phyloP scores from a whole-genome alignment of 495 filamentous ascomycete species.

The Penicillium robsamsonii region DNA sequence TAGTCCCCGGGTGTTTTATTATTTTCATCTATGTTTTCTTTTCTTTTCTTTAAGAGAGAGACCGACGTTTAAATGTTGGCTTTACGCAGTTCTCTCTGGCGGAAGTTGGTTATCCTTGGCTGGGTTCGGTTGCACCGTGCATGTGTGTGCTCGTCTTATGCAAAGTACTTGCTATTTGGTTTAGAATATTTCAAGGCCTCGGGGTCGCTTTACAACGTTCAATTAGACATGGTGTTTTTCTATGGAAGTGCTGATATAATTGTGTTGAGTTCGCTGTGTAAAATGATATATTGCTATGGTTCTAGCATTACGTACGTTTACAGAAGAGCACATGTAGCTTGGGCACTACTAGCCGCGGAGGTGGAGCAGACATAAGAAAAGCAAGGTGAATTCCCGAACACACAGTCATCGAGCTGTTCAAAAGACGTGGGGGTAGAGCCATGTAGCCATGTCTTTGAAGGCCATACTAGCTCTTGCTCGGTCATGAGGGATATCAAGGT shows the following conservation, averaged over 20 bases:
- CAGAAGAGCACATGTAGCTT: not conserved
- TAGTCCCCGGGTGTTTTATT: conserved; percentile 12
- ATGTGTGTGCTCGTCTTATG: conserved; percentile 9
- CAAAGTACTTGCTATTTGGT: conserved; percentile 4
- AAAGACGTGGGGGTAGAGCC: no score
- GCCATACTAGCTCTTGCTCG: no score
- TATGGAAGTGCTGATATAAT: not conserved
- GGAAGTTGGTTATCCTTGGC: conserved; percentile 5
- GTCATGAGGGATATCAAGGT: no score
- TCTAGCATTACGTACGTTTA: not conserved
- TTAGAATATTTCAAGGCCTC: conserved; percentile 16
- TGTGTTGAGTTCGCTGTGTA: not conserved
- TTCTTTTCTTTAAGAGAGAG: conserved; percentile 1
- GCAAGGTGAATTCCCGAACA: no score
- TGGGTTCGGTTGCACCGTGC: conserved; percentile 17
- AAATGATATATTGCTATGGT: not conserved
- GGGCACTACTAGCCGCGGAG: not conserved
- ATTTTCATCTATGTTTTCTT: conserved; percentile 6
- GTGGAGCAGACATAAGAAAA: not conserved
- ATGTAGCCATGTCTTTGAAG: no score
- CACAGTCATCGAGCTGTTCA: no score
- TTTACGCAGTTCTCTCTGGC: conserved; percentile 2
- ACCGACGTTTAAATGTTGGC: not conserved
- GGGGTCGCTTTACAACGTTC: not conserved
- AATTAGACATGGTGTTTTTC: not conserved